These are phyloP conservation scores for Chrysopogon serrulatus DNA, from an alignment of 176 grass and related monocot species.

Conservation along the genomic window DNA sequence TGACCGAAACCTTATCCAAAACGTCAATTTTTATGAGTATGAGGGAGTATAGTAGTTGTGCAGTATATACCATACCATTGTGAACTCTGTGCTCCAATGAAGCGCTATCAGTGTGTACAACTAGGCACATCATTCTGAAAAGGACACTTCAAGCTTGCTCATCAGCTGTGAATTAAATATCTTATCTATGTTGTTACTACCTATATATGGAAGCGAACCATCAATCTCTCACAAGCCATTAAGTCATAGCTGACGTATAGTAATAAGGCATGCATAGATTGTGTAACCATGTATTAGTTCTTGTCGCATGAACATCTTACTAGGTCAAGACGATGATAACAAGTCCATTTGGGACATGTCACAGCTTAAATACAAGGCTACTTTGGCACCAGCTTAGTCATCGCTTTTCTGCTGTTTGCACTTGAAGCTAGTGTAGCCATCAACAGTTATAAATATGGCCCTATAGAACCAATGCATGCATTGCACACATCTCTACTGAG, in stretches of 20 bases:
- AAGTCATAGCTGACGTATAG: neutral
- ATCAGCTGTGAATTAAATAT: neutral
- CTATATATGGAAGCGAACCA: neutral
- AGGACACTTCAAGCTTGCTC: neutral
- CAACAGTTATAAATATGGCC: slow-evolving; percentile 26
- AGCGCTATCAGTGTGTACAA: too few species aligned
- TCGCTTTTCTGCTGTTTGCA: neutral
- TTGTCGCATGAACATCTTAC: neutral
- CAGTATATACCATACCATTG: too few species aligned
- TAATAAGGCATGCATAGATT: slow-evolving; percentile 11
- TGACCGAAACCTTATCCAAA: too few species aligned
- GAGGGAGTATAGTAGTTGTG: too few species aligned
- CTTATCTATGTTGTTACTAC: neutral
- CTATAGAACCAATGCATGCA: neutral
- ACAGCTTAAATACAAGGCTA: neutral
- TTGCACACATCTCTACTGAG: neutral
- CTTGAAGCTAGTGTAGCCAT: neutral
- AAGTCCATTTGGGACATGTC: neutral
- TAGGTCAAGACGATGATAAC: neutral
- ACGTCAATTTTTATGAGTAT: too few species aligned
- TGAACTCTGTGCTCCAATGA: too few species aligned
- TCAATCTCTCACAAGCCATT: too few species aligned
- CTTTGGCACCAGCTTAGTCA: neutral
- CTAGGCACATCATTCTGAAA: too few species aligned
- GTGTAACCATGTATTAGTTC: neutral